Base-by-base conservation (phyloP, 495 filamentous ascomycete genomes). In the Neurospora cerealis region DNA sequence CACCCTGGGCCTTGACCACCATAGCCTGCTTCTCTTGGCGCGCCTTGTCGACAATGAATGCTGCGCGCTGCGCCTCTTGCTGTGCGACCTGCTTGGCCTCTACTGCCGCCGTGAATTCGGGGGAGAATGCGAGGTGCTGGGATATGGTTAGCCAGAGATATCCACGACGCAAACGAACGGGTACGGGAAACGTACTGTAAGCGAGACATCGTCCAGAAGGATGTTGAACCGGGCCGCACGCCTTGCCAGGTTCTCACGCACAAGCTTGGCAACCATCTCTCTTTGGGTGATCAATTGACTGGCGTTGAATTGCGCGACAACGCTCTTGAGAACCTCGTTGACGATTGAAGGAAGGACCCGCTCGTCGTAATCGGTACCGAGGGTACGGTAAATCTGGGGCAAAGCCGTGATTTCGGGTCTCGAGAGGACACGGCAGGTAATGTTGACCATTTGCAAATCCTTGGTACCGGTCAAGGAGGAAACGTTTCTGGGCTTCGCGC, bases 391-490 rank as follows among this genome's bases (percentile, higher is more conserved):
- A 77, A 99, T 98, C 82, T 95, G 93, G 6, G 96, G 96, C 38
- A 99, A 90, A 39, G 95, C 92, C 72, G 93, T 89, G 77, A 98
- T 86, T 44, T 92, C 90, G 74, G 96, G 96, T 80, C 93, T 88
- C 62, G 94, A 97, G 72, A 99, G 93, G 70, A 99, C 96, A 94
- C 96, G 96, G 85, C 96, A 99, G 79, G 96, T 99, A 83, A 99
- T 99, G 88, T 99, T 99, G 81, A 99, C 96, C 96, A 99, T 99
- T 88, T 99, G 96, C 81, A 99, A 85, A 83, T 99, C 96, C 85
- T 99, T 99, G 79, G 96, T 99, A 76, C 96, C 96, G 72, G 96
- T 98, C 72, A 99, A 91, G 79, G 96, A 99, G 75, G 96, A 91
- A 74, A 99, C 96, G 80, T 95, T 97, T 78, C 96, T 91, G 77